Conservation (phyloP, 2,329 filamentous ascomycete genomes). For the Zymoseptoria brevis region DNA sequence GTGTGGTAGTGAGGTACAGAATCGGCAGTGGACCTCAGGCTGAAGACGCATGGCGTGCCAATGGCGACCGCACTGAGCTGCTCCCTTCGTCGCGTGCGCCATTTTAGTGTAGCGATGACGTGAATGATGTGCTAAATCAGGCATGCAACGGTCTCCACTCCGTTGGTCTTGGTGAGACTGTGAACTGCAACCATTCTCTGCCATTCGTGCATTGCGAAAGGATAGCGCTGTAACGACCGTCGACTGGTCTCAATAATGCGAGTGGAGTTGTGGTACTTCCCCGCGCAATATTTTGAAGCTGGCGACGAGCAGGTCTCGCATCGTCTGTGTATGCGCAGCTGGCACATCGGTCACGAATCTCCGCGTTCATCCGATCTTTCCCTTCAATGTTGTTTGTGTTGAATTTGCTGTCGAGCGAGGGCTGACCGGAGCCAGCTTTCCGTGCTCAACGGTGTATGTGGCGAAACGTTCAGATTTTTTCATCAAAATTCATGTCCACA, state of each 20-base stretch:
- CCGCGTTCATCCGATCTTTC: no score
- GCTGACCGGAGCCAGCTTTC: no score
- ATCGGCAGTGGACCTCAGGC: neutral
- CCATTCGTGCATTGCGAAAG: neutral
- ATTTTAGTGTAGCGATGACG: neutral
- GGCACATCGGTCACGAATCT: no score
- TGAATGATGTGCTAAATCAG: neutral
- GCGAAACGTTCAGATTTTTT: no score
- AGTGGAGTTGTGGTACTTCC: neutral
- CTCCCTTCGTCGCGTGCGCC: neutral
- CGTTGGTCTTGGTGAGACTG: neutral
- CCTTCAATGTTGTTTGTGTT: no score
- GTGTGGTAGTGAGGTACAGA: neutral
- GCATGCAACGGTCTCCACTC: neutral
- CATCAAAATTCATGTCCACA: no score
- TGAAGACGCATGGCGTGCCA: neutral
- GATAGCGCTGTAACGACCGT: neutral
- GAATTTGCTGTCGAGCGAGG: no score
- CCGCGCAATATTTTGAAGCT: no score
- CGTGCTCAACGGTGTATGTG: no score
- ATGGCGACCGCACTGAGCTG: neutral
- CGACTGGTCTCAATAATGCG: no score
- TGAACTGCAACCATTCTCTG: neutral
- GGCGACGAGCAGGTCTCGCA: no score
- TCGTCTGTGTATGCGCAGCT: no score